Conservation (phyloP, 2,329 filamentous ascomycete genomes). For the Chalara sp. region DNA sequence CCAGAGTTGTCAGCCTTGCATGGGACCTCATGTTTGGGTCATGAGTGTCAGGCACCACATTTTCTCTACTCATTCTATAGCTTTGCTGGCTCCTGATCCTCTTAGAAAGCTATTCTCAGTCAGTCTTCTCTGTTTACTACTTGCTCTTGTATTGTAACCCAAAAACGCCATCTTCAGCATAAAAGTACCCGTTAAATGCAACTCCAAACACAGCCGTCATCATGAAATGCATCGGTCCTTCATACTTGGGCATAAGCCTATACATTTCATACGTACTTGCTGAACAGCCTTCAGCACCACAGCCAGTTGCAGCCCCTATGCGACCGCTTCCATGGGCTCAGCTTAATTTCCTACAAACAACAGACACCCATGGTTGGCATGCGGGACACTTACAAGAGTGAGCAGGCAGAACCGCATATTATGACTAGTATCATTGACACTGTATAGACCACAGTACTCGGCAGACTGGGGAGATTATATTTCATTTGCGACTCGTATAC, state of each 20-base stretch:
- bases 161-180: no score
- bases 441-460: constrained; percentile 70
- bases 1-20: no score
- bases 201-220: no score
- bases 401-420: constrained; percentile 16
- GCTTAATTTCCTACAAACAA: constrained; percentile 95
- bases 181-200: no score
- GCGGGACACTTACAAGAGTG: constrained; percentile 89
- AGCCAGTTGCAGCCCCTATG: constrained; percentile 72
- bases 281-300: constrained; percentile 74
- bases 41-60: no score
- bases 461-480: constrained; percentile 98
- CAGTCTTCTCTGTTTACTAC: no score
- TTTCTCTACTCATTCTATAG: no score
- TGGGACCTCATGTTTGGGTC: no score
- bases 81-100: no score
- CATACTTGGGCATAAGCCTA: constrained; percentile 3
- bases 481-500: constrained; percentile 82
- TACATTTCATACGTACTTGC: constrained; percentile 28
- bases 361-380: constrained; percentile 94
- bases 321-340: constrained; percentile 86
- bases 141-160: no score
- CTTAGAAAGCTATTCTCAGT: no score
- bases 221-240: no score
- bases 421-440: constrained; percentile 8